Base-by-base conservation (phyloP, 768 basidiomycete genomes). In the Amanita pallidorosea region DNA sequence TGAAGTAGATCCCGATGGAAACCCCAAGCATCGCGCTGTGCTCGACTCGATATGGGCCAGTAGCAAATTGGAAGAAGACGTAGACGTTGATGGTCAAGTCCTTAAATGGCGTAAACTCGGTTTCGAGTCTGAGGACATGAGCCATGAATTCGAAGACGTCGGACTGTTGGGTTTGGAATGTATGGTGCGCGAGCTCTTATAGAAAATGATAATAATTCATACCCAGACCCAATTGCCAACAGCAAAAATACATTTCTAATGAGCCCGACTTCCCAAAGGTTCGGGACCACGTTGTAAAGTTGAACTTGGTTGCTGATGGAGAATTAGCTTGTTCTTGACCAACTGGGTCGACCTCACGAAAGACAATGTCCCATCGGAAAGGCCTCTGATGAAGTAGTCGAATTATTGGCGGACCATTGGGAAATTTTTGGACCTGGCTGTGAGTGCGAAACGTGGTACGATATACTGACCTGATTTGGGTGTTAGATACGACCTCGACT, bases 331-430 rank as follows among this genome's bases (percentile, higher is more conserved):
- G 75, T 91, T 7, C 69, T 83, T 23, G 91, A 93, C 60, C 91
- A 94, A 63, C 67, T 85, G 3, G 85, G 83, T 53, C 75, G 89
- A 47, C 79, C 85, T 7, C 67, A 69, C 35, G 80, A 85, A 56
- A 77, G 86, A 49, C 75, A 88, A 45, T 94, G 91, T 67, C 89
- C 88, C 0, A 76, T 94, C 55, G 84, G 83, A 4, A 83, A 76
- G 57, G 88, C 85, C 15, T 93, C 90, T 1, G 88, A 88, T 53
- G 87, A 92, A 57, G 79, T 91, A 7, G 86, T 91, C 4, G 88
- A 88, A 57, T 69, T 92, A 35, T 70, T 95, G 29, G 82, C 86
- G 3, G 85, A 91, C 46, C 81, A 91, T 61, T 93, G 88, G 85
- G 77, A 77, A 17, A 85, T 92, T 55, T 85, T 85, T 60, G 87